Conservation (phyloP, 129 eudicot species). For the Flaveria bidentis region DNA sequence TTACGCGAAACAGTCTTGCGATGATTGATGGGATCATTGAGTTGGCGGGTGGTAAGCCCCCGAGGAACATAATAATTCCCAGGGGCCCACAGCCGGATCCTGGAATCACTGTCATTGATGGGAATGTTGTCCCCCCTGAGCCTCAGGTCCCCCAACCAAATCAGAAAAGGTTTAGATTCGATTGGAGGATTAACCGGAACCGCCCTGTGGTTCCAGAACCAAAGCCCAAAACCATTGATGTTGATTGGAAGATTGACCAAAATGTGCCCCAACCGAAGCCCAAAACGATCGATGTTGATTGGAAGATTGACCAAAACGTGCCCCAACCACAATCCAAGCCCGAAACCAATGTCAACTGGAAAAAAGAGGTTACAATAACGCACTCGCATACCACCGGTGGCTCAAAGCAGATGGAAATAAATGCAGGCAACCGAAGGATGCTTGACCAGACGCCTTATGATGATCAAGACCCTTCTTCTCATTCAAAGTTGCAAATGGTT, state of each 20-base stretch:
- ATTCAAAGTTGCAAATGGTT: constrained; percentile 15
- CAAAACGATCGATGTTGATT: not conserved
- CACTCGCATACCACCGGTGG: too few species aligned
- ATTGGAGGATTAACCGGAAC: constrained; percentile 18
- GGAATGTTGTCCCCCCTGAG: not conserved
- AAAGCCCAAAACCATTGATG: not conserved
- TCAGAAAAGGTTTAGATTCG: not conserved
- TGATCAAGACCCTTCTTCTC: not conserved
- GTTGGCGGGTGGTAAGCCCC: not conserved
- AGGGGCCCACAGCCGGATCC: not conserved
- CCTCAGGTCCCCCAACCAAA: not conserved
- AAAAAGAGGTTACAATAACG: not conserved
- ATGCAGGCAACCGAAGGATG: constrained; percentile 31
- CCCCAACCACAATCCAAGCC: constrained; percentile 19
- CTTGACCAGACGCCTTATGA: constrained; percentile 27
- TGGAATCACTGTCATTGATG: not conserved
- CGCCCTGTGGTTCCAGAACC: constrained; percentile 5
- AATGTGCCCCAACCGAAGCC: constrained; percentile 16
- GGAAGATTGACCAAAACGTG: not conserved
- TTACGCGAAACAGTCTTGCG: constrained; percentile 54
- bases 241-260: not conserved
- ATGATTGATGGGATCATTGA: constrained; percentile 40
- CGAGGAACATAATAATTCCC: not conserved
- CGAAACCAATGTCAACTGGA: not conserved
- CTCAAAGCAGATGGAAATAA: not conserved